Conservation (phyloP, 1,139 yeast species). For the Hansenula lynferdii region DNA sequence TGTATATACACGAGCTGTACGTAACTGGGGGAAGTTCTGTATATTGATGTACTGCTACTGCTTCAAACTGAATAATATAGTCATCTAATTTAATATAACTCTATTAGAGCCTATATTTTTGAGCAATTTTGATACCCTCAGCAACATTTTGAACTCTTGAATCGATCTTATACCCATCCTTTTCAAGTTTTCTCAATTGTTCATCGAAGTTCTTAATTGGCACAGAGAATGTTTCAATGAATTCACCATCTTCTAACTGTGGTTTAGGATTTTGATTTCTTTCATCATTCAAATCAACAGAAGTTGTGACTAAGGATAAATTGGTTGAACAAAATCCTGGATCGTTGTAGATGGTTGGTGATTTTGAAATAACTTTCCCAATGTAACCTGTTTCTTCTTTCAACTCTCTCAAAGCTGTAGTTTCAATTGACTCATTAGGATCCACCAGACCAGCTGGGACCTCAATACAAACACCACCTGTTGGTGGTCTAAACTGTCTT, state of each 20-base stretch:
- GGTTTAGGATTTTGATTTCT: conserved; percentile 67
- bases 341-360: conserved; percentile 70
- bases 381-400: conserved; percentile 90
- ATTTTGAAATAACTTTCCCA: conserved; percentile 42
- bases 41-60: too few species aligned
- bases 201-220: conserved; percentile 57
- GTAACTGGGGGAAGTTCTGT: too few species aligned
- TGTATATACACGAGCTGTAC: too few species aligned
- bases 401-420: conserved; percentile 83
- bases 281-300: conserved; percentile 62
- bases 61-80: too few species aligned
- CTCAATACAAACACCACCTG: conserved; percentile 81
- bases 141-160: conserved; percentile 87
- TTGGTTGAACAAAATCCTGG: conserved; percentile 96
- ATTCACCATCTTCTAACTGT: conserved; percentile 82
- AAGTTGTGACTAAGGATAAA: conserved; percentile 72
- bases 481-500: conserved; percentile 92
- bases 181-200: conserved; percentile 44
- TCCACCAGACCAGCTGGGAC: conserved; percentile 95
- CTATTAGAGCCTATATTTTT: conserved; percentile 28
- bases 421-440: conserved; percentile 69
- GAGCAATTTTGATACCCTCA: conserved; percentile 58
- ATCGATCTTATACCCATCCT: conserved; percentile 73
- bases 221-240: conserved; percentile 74
- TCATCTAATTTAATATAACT: too few species aligned